Conservation (phyloP, 2,329 filamentous ascomycete genomes). For the Hypocreales sp. region DNA sequence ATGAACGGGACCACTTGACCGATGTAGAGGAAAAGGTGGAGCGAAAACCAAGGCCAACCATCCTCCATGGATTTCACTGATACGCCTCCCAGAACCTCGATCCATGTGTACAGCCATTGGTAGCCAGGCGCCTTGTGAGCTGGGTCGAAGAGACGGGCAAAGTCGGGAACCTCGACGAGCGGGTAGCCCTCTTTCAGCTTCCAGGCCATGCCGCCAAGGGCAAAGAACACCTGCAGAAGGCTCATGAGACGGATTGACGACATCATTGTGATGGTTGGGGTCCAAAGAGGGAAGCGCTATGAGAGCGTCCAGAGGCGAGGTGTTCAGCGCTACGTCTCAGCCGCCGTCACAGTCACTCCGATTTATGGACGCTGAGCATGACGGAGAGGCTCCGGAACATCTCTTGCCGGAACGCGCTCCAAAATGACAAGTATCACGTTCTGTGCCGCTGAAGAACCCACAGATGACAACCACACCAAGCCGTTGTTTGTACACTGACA, state of each 20-base stretch:
- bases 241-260: neutral
- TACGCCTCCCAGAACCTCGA: slow-evolving; percentile 1
- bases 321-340: no score
- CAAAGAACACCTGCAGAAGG: slow-evolving; percentile 2
- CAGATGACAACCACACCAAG: no score
- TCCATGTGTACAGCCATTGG: neutral
- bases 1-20: slow-evolving; percentile 3
- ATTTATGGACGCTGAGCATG: no score
- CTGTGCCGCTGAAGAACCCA: no score
- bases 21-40: slow-evolving; percentile 5
- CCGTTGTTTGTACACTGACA: no score
- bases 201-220: slow-evolving; percentile 2
- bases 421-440: no score
- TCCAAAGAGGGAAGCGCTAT: no score
- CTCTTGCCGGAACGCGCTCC: no score
- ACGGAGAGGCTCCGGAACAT: no score
- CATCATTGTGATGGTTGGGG: no score
- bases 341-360: no score
- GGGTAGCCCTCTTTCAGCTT: slow-evolving; percentile 3
- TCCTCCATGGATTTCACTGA: neutral
- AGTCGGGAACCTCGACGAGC: neutral
- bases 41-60: slow-evolving; percentile 5
- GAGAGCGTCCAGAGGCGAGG: no score
- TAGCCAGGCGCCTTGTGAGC: neutral
- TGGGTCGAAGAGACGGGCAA: neutral